phyloP scores from a whole-genome alignment of 208 protist genomes.

The Trypanosoma caninum region DNA sequence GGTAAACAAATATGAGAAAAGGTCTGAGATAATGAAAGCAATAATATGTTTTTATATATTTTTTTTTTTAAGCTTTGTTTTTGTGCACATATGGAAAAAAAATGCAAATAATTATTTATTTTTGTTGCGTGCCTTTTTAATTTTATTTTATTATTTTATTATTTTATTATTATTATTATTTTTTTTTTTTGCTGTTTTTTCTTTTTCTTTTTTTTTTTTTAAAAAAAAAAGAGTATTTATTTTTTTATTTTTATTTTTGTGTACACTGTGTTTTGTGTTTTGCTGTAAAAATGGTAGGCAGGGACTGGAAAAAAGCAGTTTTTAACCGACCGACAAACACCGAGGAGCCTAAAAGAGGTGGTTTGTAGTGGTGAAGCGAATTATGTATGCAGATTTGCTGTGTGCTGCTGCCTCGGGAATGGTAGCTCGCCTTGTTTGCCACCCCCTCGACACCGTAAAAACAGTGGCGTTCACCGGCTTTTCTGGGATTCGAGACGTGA shows the following conservation, averaged over 20 bases:
- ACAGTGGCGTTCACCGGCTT: conserved; percentile 76
- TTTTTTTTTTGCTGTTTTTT: neutral
- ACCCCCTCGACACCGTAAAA: conserved; percentile 86
- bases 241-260: neutral
- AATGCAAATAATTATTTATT: too few species aligned
- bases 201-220: conserved; percentile 6
- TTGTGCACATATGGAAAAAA: too few species aligned
- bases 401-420: conserved; percentile 62
- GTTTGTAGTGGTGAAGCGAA: neutral
- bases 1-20: conserved; percentile 1
- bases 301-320: neutral
- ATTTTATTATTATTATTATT: conserved; percentile 19
- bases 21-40: neutral
- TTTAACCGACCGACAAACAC: neutral
- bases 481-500: conserved; percentile 23
- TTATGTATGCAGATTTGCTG: conserved; percentile 40
- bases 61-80: too few species aligned
- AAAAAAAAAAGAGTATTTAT: neutral
- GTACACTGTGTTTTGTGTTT: neutral
- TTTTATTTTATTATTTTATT: too few species aligned
- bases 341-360: neutral
- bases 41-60: conserved; percentile 1
- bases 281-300: neutral
- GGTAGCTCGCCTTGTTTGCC: conserved; percentile 50
- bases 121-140: too few species aligned